Conservation (phyloP, 108 stramenopile genomes). For the Heterococcus sp. region DNA sequence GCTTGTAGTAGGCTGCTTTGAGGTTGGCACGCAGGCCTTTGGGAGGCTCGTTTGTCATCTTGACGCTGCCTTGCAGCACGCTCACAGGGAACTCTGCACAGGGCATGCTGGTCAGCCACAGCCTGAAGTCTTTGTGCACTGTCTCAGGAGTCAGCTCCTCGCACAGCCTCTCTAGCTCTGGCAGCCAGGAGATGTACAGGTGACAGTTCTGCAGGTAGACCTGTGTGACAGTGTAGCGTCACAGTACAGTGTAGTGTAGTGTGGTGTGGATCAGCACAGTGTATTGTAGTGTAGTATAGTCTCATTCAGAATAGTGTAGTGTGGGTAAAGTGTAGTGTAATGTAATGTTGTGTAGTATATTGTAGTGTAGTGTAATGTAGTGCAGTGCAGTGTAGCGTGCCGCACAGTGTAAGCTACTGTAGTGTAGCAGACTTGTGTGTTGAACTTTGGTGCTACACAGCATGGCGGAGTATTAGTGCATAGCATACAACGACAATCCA, state of each 20-base stretch:
- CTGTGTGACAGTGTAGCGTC: not conserved
- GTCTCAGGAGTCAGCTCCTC: slow-evolving; percentile 47
- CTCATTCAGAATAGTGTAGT: too few species aligned
- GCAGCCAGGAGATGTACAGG: slow-evolving; percentile 60
- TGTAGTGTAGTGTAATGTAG: too few species aligned
- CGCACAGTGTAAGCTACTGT: too few species aligned
- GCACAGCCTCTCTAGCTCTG: slow-evolving; percentile 57
- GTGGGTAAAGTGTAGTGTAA: too few species aligned
- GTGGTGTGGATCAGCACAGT: not conserved
- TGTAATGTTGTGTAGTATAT: too few species aligned
- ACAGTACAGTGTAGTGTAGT: not conserved
- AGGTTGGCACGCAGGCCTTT: slow-evolving; percentile 58
- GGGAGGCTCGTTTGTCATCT: slow-evolving; percentile 66
- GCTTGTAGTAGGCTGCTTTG: slow-evolving; percentile 56
- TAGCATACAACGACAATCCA: too few species aligned
- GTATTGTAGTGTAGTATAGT: not conserved
- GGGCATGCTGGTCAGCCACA: slow-evolving; percentile 64
- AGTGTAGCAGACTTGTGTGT: too few species aligned
- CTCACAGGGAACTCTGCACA: slow-evolving; percentile 57
- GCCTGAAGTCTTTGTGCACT: slow-evolving; percentile 58
- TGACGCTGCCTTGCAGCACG: slow-evolving; percentile 58
- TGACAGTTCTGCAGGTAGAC: slow-evolving; percentile 72
- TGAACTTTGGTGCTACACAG: too few species aligned
- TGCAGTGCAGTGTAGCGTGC: too few species aligned
- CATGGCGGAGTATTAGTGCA: too few species aligned